These are phyloP conservation scores for Acanthamoeba royreba DNA, from an alignment of 208 protist species.

Conservation along the genomic window DNA sequence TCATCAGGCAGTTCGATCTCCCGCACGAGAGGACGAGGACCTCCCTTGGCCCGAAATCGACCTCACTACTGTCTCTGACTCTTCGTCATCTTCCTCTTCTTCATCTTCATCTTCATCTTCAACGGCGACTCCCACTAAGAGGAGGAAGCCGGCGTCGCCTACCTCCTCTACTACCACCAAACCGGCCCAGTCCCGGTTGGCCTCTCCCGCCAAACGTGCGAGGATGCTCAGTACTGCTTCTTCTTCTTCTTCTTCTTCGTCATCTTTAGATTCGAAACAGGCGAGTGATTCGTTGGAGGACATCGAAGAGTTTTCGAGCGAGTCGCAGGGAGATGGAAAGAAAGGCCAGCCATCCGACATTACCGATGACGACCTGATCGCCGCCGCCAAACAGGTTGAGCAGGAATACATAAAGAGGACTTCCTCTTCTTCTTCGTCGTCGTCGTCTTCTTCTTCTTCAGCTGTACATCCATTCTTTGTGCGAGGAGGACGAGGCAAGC, in stretches of 20 bases:
- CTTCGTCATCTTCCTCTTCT: neutral
- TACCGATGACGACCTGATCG: neutral
- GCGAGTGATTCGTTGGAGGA: neutral
- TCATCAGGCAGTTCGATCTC: too few species aligned
- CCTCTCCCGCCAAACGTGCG: neutral
- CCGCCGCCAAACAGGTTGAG: neutral
- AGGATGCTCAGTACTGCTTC: too few species aligned
- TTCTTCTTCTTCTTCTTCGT: too few species aligned
- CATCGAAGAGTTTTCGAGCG: neutral
- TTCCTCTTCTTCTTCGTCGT: neutral
- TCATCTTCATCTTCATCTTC: too few species aligned
- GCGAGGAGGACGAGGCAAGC: neutral
- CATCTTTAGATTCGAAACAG: neutral
- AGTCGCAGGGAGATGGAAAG: neutral
- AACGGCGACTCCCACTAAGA: too few species aligned
- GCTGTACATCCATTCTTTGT: neutral
- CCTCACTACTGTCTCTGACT: neutral
- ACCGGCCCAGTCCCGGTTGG: too few species aligned
- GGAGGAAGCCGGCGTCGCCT: too few species aligned
- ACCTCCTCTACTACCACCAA: too few species aligned
- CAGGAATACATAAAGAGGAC: neutral
- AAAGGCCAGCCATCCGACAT: neutral
- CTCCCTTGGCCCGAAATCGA: neutral
- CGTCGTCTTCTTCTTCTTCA: neutral
- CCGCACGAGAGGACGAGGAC: neutral